Evolutionary conservation across 2,329 filamentous ascomycete genomes (phyloP), one percentile per base, ranked within the genome.

Genomic region (Beauveria medogensis): DNA sequence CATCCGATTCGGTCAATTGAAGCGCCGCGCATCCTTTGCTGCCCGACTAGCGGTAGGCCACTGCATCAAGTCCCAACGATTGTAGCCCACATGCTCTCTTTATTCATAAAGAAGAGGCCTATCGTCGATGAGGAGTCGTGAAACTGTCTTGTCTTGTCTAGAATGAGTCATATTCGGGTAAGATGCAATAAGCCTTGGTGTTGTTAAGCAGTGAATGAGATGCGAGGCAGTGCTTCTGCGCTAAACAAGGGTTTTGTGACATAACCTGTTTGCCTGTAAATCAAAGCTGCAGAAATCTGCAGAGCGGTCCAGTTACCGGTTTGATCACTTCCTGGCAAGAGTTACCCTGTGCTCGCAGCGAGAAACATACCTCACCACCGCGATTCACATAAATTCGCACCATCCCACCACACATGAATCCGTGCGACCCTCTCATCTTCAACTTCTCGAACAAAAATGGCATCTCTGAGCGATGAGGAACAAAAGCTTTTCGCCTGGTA

Each of bases 401-500:
- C 12, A 37, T 14, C 5, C 34, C 34, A 14, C 34, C 34, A 14
- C 34, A 37, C 34, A 37, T 37, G 34, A 37, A 14, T 5, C 12
- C 5, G 5, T 5, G 34, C 12, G 12, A 37, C 12, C 2, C 12
- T 47, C 20, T 14, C 44, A 22, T 22, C 5, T 18, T 47, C 16
- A 16, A 2, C 3, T 24, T 7, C 44, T 16, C 1, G 3, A 5
- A 5, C 20, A 12, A 43, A n/a, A 5, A 55, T 55, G 52, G 24
- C 37, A 18, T 2, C 37, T 43, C 4, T 43, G n/a, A 46, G 5
- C 12, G 12, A 14, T 12, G 12, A 14, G 34, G 34, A 37, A 12
- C 5, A 6, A 2, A 43, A 22, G 18, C 46, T 59, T 18, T 40
- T 54, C 6, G 43, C 18, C 52, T 67, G 64, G 65, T 62, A 61